Conservation (phyloP, 768 basidiomycete genomes). For the Lyophyllum semitale region DNA sequence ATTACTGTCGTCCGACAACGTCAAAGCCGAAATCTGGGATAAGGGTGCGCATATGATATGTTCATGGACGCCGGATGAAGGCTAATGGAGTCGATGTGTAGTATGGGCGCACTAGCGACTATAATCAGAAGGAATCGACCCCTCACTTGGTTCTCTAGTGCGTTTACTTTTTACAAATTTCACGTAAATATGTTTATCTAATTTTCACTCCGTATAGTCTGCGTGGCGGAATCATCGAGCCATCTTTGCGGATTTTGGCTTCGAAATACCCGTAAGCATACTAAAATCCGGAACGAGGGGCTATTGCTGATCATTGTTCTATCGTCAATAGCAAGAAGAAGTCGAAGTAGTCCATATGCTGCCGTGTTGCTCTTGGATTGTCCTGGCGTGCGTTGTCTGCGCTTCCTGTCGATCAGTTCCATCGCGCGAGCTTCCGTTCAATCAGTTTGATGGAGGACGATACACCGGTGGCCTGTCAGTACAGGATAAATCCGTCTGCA, state of each 20-base stretch:
- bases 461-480: too few relatives aligned
- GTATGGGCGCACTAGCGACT: slow-evolving; percentile 92
- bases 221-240: slow-evolving; percentile 99
- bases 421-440: too few relatives aligned
- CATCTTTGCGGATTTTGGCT: slow-evolving; percentile 95
- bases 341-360: slow-evolving; percentile 20
- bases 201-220: slow-evolving; percentile 65
- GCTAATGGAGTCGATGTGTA: slow-evolving; percentile 23
- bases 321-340: slow-evolving; percentile 18
- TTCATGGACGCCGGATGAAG: background rate
- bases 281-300: background rate
- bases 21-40: slow-evolving; percentile 76
- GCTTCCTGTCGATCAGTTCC: too few relatives aligned
- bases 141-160: slow-evolving; percentile 95
- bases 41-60: slow-evolving; percentile 53
- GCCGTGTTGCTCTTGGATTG: background rate
- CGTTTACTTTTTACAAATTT: slow-evolving; percentile 26
- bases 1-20: slow-evolving; percentile 97
- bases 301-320: background rate
- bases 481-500: too few relatives aligned
- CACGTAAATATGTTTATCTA: background rate
- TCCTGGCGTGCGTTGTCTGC: too few relatives aligned
- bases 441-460: too few relatives aligned
- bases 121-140: slow-evolving; percentile 97
- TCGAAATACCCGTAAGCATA: slow-evolving; percentile 88